phyloP scores from a whole-genome alignment of 352 stramenopile genomes.

The Pythium phragmitis region DNA sequence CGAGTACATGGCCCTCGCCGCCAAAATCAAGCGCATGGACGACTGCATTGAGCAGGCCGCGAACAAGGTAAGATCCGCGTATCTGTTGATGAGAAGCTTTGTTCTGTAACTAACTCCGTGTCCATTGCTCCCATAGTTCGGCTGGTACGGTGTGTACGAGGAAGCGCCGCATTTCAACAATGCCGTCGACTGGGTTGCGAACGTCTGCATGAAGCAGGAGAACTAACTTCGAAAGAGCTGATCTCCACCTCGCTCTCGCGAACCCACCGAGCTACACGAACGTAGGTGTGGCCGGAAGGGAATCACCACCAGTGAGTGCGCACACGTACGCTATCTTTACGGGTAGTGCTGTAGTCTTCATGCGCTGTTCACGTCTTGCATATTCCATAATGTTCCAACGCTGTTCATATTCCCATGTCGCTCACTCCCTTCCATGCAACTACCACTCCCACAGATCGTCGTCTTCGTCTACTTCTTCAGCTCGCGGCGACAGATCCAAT shows the following conservation, averaged over 20 bases:
- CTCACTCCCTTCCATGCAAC: not conserved
- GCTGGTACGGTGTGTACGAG: conserved; percentile 56
- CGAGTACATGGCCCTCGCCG: conserved; percentile 23
- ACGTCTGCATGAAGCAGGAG: conserved; percentile 33
- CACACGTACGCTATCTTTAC: not conserved
- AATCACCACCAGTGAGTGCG: conserved; percentile 2
- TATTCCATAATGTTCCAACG: conserved; percentile 8
- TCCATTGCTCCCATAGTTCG: conserved; percentile 34
- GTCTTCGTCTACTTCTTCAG: conserved; percentile 49
- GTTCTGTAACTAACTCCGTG: not conserved
- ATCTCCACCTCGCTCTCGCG: not conserved
- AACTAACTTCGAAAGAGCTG: conserved; percentile 8
- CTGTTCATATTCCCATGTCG: not conserved
- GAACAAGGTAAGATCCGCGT: conserved; percentile 38
- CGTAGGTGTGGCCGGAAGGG: not conserved
- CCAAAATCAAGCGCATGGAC: conserved; percentile 32
- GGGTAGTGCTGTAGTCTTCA: conserved; percentile 8
- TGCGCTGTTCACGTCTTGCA: conserved; percentile 5
- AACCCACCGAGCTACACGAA: not conserved
- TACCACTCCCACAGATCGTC: conserved; percentile 39
- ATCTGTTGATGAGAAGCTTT: not conserved
- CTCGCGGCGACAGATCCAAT: conserved; percentile 29
- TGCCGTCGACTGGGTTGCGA: conserved; percentile 44
- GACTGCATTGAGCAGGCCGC: conserved; percentile 45
- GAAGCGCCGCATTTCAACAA: conserved; percentile 43